Evolutionary conservation across 495 filamentous ascomycete species (phyloP), one percentile per base, ranked within the genome.

Genomic region (Geopyxis carbonaria): DNA sequence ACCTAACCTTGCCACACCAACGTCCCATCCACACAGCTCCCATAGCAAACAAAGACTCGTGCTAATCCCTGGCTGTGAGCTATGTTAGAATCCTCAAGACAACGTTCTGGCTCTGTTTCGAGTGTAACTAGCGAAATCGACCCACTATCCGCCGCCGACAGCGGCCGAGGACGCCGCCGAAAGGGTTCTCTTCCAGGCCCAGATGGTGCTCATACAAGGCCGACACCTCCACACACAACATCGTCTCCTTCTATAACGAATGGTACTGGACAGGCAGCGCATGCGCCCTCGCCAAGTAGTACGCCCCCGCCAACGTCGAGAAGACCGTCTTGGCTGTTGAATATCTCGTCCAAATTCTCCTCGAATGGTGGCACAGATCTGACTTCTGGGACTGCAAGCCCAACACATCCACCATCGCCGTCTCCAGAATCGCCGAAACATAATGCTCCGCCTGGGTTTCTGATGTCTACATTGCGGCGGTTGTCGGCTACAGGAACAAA

Each of bases 311-410:
- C 34, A 28, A 16, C 25, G 8, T 41, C 44, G 10, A 65, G 84
- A 40, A 65, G 77, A 42, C 77, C 72, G 28, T 92, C 85, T 15
- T 97, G 87, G 87, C 79, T 97, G 42, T 82, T 80, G 22, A 91
- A 70, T 45, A 67, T 94, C 37, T 92, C 83, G 45, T 91, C 83
- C 42, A 94, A 89, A 53, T 93, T 97, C 61, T 84, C 81, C 5
- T 70, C 70, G 64, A 18, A 34, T 2, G 31, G 10, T 13, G 31
- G n/a, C 10, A 34, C 31, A 34, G 18, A 10, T 13, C 1, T 10
- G 11, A 18, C 31, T 3, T 13, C 31, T 34, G 11, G 11, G 4
- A 29, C 36, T 13, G n/a, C 34, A 7, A 11, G 8, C 13, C 13
- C 18, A 29, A n/a, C 21, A n/a, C 34, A 22, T 7, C n/a, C 34